Evolutionary conservation across 805 yeast species (phyloP), one percentile per base, ranked within the genome.

Genomic region (Ogataea ganodermae): DNA sequence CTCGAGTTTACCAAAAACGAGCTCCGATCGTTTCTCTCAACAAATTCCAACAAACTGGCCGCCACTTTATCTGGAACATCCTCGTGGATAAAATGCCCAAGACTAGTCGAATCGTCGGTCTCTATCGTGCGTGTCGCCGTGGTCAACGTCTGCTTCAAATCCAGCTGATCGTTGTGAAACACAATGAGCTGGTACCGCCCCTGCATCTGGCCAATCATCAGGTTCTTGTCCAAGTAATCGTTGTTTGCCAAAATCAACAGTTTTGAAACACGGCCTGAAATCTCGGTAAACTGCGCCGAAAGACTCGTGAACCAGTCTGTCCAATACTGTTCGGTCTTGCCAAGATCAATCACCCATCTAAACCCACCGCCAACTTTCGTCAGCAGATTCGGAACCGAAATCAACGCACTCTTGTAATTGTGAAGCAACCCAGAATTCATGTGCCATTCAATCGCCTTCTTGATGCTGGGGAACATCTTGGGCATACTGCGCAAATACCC

Each of bases 161-260:
- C 50, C 26, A 57, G 35, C 10, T 55, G 52, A 24, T 48, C 48
- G 31, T 60, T 55, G 42, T 76, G 80, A 63, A 89, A 84, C 4
- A 90, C 94, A 12, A 88, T 82, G 33, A 94, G 74, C 67, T 95
- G 99, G 65, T 86, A 94, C 63, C 83, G 84, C 1, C 99, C 99
- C 68, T 91, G 98, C 99, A 94, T 94, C 67, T 95, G 99, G 0
- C 97, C 99, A 43, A 94, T 83, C 66, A 91, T 89, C 40, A 94
- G 72, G 31, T 79, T 79, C 53, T 85, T 89, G 67, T 94, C 99
- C 24, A 95, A 73, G 17, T 86, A 81, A 55, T 94, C 97, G 44
- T 91, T 86, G 3, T 96, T 96, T 0, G 98, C 95, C 13, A 95
- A 68, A 1, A 94, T 74, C 33, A 94, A 74, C 44, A 94, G 57